Evolutionary conservation across 768 basidiomycete species (phyloP), one percentile per base, ranked within the genome.

Genomic region (Lactarius sp.): DNA sequence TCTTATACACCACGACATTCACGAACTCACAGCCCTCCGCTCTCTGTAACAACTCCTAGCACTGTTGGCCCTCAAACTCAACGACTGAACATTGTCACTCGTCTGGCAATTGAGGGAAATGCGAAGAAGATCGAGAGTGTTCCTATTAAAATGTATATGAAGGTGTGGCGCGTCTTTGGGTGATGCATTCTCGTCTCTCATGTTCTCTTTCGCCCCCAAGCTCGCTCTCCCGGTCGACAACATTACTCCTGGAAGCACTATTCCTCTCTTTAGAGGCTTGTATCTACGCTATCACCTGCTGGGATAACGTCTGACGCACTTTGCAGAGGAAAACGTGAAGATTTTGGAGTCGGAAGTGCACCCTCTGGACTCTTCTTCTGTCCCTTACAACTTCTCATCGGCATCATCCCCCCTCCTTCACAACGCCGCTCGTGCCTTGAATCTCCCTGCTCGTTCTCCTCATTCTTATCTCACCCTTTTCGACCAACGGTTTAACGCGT

Each of bases 321-420:
- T 33, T 62, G 6, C 69, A 90, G 90, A 92, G 85, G 89, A 88
- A 66, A 90, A 87, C 70, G 75, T 92, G 64, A 90, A 88, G 73
- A 81, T 92, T 52, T 71, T 89, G 49, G 80, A 82, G 8, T 87
- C 87, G 9, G 82, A 88, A 71, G 83, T 90, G 4, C 90, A 92
- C 68, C 90, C 91, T 8, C 76, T 92, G 39, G 88, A 92, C 74
- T 76, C 73, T 60, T 82, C 82, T 64, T 89, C 86, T 4, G 79
- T 79, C 2, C 90, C 90, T 8, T 92, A 90, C 75, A 83, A 83
- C 70, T 91, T 91, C 71, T 88, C 87, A 4, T 80, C 85, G 0
- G 72, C 81, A 2, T 72, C 80, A 34, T 85, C 77, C 4, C 87
- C 89, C 13, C 77, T 87, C 13, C 78, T 92, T 3, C 81, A 84